phyloP scores from a whole-genome alignment of 2,329 filamentous ascomycete species.

The Fusarium tricinctum region DNA sequence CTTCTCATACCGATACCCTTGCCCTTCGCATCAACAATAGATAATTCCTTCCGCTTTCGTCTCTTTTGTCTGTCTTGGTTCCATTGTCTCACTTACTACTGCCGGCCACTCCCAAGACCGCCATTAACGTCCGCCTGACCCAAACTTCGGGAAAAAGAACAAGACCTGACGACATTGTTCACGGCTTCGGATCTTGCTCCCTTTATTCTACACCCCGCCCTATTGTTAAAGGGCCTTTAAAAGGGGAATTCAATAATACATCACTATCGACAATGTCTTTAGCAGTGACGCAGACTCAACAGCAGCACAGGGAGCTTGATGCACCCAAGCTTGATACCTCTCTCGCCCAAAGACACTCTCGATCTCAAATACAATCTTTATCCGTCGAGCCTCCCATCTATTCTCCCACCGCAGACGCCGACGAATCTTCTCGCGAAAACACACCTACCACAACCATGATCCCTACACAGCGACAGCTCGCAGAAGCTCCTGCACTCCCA shows the following conservation, averaged over 20 bases:
- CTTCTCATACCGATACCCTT: slow-evolving; percentile 14
- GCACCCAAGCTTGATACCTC: slow-evolving; percentile 40
- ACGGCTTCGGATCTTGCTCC: slow-evolving; percentile 27
- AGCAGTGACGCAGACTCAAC: slow-evolving; percentile 42
- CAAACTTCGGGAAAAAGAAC: slow-evolving; percentile 1
- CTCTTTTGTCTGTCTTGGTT: slow-evolving; percentile 44
- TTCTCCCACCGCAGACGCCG: slow-evolving; percentile 45
- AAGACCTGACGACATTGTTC: slow-evolving; percentile 39
- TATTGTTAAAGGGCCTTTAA: slow-evolving; percentile 25
- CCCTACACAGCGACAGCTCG: slow-evolving; percentile 45
- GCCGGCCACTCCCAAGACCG: slow-evolving; percentile 41
- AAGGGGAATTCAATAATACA: slow-evolving; percentile 44
- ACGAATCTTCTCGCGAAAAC: slow-evolving; percentile 42
- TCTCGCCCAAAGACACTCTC: slow-evolving; percentile 36
- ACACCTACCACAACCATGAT: slow-evolving; percentile 51
- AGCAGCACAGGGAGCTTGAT: slow-evolving; percentile 41
- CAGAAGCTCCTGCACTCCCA: slow-evolving; percentile 62
- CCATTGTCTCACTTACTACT: slow-evolving; percentile 36
- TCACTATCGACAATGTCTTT: slow-evolving; percentile 45
- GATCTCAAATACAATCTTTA: slow-evolving; percentile 48
- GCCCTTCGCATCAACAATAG: slow-evolving; percentile 17
- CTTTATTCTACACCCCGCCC: slow-evolving; percentile 31
- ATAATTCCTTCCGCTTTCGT: slow-evolving; percentile 44
- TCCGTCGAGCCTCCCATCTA: slow-evolving; percentile 48
- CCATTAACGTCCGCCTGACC: slow-evolving; percentile 28